Evolutionary conservation across 2,329 filamentous ascomycete species (phyloP).

Genomic region (Hypoxylon sp.): DNA sequence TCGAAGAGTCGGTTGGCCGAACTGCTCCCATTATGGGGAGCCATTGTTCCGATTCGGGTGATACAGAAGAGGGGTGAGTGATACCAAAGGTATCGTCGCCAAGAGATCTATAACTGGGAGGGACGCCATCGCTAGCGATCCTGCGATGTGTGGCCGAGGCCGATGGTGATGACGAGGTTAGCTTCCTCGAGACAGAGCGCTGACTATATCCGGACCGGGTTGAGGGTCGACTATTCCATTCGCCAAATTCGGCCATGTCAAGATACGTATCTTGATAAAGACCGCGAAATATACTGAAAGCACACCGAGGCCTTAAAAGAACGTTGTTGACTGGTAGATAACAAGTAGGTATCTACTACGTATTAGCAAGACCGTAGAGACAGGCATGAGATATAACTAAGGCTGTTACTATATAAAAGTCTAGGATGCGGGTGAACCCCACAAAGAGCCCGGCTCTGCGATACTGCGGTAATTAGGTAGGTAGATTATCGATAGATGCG

Average conservation of each 20-base stretch:
- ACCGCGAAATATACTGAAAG: constrained; percentile 4
- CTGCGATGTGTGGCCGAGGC: constrained; percentile 22
- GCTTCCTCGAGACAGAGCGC: constrained; percentile 17
- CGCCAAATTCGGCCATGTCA: constrained; percentile 29
- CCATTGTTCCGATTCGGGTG: constrained; percentile 36
- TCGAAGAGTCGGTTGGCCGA: constrained; percentile 5
- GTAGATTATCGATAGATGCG: neutral
- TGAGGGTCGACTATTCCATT: constrained; percentile 8
- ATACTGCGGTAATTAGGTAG: neutral
- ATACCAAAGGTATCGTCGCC: constrained; percentile 11
- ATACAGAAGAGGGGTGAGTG: constrained; percentile 21
- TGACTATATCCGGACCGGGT: constrained; percentile 21
- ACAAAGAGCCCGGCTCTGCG: constrained; percentile 3
- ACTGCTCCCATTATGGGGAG: constrained; percentile 23
- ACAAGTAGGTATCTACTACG: neutral
- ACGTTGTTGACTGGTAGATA: neutral
- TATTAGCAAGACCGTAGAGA: constrained; percentile 3
- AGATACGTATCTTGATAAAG: neutral
- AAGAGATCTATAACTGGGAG: constrained; percentile 34
- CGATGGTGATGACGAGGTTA: constrained; percentile 18
- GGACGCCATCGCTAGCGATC: constrained; percentile 34
- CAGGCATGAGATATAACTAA: constrained; percentile 6
- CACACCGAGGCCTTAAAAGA: neutral
- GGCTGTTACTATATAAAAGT: neutral
- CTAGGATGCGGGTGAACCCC: constrained; percentile 2